Evolutionary conservation across 73 alveolate genomes (phyloP).

Genomic region (Symbiodinium natans): DNA sequence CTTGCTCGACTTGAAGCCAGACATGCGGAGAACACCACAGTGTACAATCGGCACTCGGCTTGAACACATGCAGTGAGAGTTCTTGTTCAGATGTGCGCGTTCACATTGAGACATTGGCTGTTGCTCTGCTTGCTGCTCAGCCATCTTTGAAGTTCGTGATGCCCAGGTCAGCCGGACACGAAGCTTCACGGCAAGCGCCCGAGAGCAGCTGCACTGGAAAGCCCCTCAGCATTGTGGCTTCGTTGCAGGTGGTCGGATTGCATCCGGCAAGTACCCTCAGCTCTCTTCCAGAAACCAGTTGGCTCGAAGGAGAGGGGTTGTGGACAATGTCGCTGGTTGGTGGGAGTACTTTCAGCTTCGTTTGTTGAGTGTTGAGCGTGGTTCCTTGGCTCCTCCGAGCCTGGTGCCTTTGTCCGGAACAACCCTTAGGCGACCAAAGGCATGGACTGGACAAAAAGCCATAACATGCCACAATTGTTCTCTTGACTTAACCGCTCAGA

Average conservation of each 20-base stretch:
- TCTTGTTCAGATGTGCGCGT: neutral
- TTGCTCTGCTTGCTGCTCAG: neutral
- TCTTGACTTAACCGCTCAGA: too few species aligned
- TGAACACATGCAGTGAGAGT: neutral
- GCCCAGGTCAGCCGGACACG: conserved; percentile 38
- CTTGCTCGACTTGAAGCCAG: conserved; percentile 33
- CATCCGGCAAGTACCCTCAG: neutral
- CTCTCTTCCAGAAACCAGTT: neutral
- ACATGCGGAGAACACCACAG: conserved; percentile 41
- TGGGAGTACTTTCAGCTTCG: too few species aligned
- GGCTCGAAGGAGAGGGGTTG: neutral
- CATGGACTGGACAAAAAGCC: too few species aligned
- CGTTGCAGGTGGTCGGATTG: neutral
- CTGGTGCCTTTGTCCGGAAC: too few species aligned
- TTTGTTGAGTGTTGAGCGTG: too few species aligned
- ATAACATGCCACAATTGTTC: too few species aligned
- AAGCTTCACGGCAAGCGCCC: conserved; percentile 29
- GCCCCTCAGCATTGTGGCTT: neutral
- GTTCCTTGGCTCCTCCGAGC: too few species aligned
- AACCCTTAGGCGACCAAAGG: too few species aligned
- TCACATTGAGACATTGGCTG: neutral
- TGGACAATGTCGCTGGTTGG: too few species aligned
- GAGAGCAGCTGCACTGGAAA: neutral
- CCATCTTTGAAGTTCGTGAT: neutral
- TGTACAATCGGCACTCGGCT: conserved; percentile 50